Evolutionary conservation across 345 rosid genomes (phyloP), one percentile per base, ranked within the genome.

Genomic region (Aquilaria sinensis): DNA sequence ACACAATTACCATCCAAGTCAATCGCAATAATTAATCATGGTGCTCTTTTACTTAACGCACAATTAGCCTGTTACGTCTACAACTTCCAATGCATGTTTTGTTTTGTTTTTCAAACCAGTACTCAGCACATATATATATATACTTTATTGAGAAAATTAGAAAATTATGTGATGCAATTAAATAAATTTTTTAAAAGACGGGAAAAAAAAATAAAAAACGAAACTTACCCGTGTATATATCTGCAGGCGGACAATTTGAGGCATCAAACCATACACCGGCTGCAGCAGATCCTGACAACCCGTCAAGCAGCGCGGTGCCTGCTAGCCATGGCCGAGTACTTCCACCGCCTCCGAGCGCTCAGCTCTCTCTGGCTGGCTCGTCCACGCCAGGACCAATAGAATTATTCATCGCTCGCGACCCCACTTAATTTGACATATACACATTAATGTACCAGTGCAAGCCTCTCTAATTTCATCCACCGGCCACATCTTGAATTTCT

Each of bases 341-440:
- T 84, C 70, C 91, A 91, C 53, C 96, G 99, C 63, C 96, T 95
- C 61, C 93, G 96, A 53, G 86, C 94, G 66, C 85, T 95, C 15
- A 95, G 99, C 70, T 91, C 99, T 14, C 90, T 91, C 49, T 95
- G 99, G 99, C 14, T 80, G 77, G 83, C 89, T 50, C 96, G 97
- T 65, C 94, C 96, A 2, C 85, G 96, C 9, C 96, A 86, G 63
- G 96, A 91, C 49, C 85, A 57, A 78, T 71, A 63, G 45, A 16
- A 61, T 5, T 37, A 3, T 5, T 37, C 2, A 37, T 37, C 23
- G 23, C 23, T 1, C 23, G 23, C 23, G 23, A 23, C 23, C 23
- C 23, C 23, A 23, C 23, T 23, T 23, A 23, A 23, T 23, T 23
- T 23, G 23, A 23, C 23, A 23, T 23, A 23, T 23, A 23, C 23